Base-by-base conservation (phyloP, 768 basidiomycete species). In the Leccinum pellstonianum region DNA sequence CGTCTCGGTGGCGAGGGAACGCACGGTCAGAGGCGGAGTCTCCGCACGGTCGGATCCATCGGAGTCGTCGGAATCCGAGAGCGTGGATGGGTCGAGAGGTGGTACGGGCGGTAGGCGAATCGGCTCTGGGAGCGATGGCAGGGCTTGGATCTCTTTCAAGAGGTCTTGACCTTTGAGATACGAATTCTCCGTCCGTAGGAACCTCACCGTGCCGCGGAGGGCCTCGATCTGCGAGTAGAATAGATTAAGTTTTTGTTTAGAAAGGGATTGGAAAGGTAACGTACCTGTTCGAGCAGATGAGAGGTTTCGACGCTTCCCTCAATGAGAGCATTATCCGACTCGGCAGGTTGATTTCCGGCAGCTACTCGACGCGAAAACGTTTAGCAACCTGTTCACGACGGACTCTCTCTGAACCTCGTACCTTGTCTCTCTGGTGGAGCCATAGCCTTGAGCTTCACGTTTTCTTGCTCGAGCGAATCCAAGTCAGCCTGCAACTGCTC, bases 81-180 rank as follows among this genome's bases (percentile, higher is more conserved):
- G 68, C 2, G 80, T 79, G 15, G 88, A 90, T 0, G 88, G 79
- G 38, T 84, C 83, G 25, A 89, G 77, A 0, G 87, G 84, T 1
- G 90, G 90, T 2, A 90, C 89, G 5, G 84, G 80, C 11, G 77
- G 62, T 50, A 85, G 77, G 38, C 73, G 70, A 60, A 78, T 60
- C 11, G 80, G 79, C 52, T 78, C 78, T 4, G 81, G 77, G n/a
- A 92, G 83, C 0, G 78, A 77, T 17, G 90, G 90, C 0, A 98
- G 79, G 6, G 85, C 69, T 62, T 89, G 84, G 57, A 98, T 86
- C 65, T 93, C 91, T 54, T 83, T 81, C 59, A 98, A 84, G 0
- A 98, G 82, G 66, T 95, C 93, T 72, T 93, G 91, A 3, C 94
- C 93, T 70, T 91, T 95, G 75, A 98, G 86, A 70, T 92, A 94